phyloP scores from a whole-genome alignment of 257 asterid species.

The Solanum sparsipilum region DNA sequence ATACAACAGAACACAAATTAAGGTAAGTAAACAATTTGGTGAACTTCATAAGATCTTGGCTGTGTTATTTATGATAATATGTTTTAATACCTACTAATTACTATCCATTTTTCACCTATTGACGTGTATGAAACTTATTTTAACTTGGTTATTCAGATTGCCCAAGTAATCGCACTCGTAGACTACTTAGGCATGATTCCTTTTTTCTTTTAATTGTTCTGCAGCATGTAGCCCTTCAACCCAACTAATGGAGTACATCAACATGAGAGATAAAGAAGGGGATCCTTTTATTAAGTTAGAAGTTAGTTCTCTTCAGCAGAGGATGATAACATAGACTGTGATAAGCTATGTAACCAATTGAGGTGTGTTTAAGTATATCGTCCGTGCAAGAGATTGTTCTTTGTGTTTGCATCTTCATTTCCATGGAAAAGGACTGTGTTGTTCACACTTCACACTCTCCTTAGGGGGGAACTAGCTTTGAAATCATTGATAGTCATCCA shows the following conservation, averaged over 20 bases:
- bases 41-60: neutral
- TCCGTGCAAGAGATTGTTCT: neutral
- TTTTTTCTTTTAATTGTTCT: neutral
- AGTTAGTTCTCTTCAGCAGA: neutral
- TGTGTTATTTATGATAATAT: neutral
- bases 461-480: neutral
- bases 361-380: neutral
- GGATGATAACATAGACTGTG: neutral
- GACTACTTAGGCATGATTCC: neutral
- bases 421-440: neutral
- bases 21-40: slow-evolving; percentile 34
- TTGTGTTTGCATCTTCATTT: neutral
- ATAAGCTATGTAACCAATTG: neutral
- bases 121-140: neutral
- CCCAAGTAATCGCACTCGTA: neutral
- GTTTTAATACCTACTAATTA: neutral
- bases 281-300: neutral
- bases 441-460: neutral
- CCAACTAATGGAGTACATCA: slow-evolving; percentile 16
- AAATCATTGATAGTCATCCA: neutral
- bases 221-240: slow-evolving; percentile 65
- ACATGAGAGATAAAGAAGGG: neutral
- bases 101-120: neutral
- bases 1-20: slow-evolving; percentile 74
- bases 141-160: neutral